Conservation (phyloP, 805 yeast species). For the Teunomyces funiuensis region DNA sequence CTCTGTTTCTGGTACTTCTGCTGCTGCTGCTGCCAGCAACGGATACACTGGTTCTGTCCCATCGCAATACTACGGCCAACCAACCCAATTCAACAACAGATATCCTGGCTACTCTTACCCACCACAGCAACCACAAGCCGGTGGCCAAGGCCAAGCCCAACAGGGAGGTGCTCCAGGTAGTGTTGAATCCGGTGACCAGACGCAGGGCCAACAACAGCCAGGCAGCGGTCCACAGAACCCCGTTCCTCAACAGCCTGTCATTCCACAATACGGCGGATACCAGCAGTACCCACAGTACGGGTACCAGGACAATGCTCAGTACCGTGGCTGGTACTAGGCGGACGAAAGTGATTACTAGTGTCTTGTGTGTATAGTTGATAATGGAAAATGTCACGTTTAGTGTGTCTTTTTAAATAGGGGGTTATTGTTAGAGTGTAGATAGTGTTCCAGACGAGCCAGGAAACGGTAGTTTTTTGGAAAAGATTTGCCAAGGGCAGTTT, state of each 20-base stretch:
- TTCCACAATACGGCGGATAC: constrained; percentile 46
- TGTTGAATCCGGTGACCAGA: constrained; percentile 15
- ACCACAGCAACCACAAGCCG: constrained; percentile 25
- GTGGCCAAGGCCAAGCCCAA: constrained; percentile 12
- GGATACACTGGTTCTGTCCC: constrained; percentile 16
- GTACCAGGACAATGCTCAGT: constrained; percentile 43
- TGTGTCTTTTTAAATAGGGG: too few relatives aligned
- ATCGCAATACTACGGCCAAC: constrained; percentile 29
- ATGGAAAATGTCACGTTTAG: constrained; percentile 6
- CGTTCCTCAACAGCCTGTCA: constrained; percentile 37
- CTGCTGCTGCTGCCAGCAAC: constrained; percentile 8
- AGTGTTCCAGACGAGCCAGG: too few relatives aligned
- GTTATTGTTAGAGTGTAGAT: too few relatives aligned
- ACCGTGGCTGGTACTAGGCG: constrained; percentile 45
- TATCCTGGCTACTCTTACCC: constrained; percentile 32
- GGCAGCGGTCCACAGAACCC: constrained; percentile 21
- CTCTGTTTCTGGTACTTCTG: constrained; percentile 6
- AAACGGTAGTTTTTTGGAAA: too few relatives aligned
- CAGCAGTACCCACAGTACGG: constrained; percentile 50
- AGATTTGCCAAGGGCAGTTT: too few relatives aligned
- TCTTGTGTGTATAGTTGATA: constrained; percentile 5
- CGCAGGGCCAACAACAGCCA: constrained; percentile 25
- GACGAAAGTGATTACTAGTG: constrained; percentile 6
- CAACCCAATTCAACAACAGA: constrained; percentile 29
- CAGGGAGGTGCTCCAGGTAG: constrained; percentile 17